phyloP scores from a whole-genome alignment of 768 basidiomycete species.

The Kwoniella sp. region DNA sequence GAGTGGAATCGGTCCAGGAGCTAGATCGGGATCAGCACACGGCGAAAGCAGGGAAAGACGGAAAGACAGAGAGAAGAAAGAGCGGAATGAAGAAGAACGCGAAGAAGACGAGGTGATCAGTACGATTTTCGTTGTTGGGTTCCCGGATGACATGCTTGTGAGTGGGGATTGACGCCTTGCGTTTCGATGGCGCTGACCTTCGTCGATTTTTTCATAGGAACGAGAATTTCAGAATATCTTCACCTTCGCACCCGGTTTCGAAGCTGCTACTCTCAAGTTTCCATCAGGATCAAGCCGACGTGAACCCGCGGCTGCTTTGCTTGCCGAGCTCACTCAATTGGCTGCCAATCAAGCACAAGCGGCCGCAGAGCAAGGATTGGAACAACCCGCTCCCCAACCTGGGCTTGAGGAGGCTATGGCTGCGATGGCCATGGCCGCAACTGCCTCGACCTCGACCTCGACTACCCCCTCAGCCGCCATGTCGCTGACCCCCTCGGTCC shows the following conservation, averaged over 20 bases:
- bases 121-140: constrained; percentile 97
- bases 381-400: constrained; percentile 18
- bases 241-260: constrained; percentile 91
- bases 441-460: constrained; percentile 38
- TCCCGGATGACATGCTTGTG: constrained; percentile 98
- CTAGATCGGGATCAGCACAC: constrained; percentile 22
- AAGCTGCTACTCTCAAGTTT: constrained; percentile 96
- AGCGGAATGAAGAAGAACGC: constrained; percentile 26
- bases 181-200: too few relatives aligned
- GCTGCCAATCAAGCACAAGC: constrained; percentile 33
- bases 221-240: constrained; percentile 99
- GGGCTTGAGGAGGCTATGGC: constrained; percentile 46
- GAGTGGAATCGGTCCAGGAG: constrained; percentile 7
- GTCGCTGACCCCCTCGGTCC: constrained; percentile 37
- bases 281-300: constrained; percentile 65
- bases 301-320: constrained; percentile 42
- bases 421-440: constrained; percentile 36
- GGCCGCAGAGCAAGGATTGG: constrained; percentile 24
- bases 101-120: constrained; percentile 75
- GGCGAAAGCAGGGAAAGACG: constrained; percentile 17
- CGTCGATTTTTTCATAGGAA: constrained; percentile 67
- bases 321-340: constrained; percentile 41
- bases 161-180: too few relatives aligned
- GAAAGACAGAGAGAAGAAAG: constrained; percentile 26
- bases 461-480: constrained; percentile 48